Evolutionary conservation across 495 filamentous ascomycete species (phyloP).

Genomic region (Aspergillus cavernicola): DNA sequence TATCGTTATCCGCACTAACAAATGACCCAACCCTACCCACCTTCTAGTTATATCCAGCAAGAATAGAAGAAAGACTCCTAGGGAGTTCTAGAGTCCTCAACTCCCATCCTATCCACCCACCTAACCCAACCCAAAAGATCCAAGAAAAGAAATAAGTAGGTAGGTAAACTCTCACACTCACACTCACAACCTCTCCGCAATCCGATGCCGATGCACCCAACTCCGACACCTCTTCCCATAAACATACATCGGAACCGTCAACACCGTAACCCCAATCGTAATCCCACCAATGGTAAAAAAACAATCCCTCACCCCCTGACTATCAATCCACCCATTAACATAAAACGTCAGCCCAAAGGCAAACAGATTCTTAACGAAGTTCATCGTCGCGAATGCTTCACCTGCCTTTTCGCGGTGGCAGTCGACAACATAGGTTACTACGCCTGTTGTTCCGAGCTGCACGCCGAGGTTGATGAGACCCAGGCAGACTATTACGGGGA

Average conservation of each 20-base stretch:
- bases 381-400: conserved; percentile 41
- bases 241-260: conserved; percentile 40
- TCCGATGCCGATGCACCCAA: conserved; percentile 26
- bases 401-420: conserved; percentile 39
- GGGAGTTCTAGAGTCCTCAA: too few species aligned
- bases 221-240: conserved; percentile 27
- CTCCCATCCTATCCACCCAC: too few species aligned
- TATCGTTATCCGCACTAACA: too few species aligned
- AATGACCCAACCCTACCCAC: too few species aligned
- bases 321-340: conserved; percentile 36
- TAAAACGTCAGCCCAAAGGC: conserved; percentile 37
- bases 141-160: conserved; percentile 1
- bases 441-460: conserved; percentile 36
- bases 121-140: neutral
- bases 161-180: too few species aligned
- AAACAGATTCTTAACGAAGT: conserved; percentile 40
- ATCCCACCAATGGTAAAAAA: conserved; percentile 41
- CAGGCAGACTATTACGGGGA: conserved; percentile 40
- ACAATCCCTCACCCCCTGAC: conserved; percentile 32
- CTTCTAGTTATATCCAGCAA: too few species aligned
- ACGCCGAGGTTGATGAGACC: conserved; percentile 45
- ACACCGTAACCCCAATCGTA: conserved; percentile 29
- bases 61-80: too few species aligned
- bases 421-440: conserved; percentile 40
- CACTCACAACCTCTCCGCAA: conserved; percentile 23